Evolutionary conservation across 805 yeast species (phyloP), one percentile per base, ranked within the genome.

Genomic region (Teunomyces stri): DNA sequence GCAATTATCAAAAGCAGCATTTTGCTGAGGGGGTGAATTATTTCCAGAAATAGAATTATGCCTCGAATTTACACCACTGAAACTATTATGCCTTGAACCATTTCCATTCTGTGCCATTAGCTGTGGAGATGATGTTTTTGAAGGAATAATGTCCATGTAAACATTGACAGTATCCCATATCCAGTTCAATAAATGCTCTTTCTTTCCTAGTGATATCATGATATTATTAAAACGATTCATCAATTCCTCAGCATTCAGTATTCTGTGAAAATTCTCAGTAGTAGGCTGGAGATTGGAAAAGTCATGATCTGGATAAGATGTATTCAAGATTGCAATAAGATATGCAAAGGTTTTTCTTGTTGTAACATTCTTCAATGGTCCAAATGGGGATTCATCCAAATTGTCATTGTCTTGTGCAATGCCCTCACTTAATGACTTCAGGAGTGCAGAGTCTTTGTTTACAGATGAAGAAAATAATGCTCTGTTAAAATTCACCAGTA

Each of bases 301-400:
- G 61, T 94, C 99, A 60, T 94, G 96, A 64, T 94, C 99, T 0
- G 99, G 98, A 61, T 88, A 92, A 4, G 95, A 85, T 6, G 95
- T 87, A 64, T 94, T 94, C 45, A 94, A 74, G 30, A 91, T 90
- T 1, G 96, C 94, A 49, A 94, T 88, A 42, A 94, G 72, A 61
- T 91, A 88, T 0, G 97, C 94, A 71, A 92, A 94, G 1, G 91
- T 84, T 65, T 89, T 85, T 53, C 97, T 79, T 39, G 96, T 86
- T 1, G 94, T 82, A n/a, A 85, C 81, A 56, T 85, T 85, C 59
- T 85, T 87, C 29, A 94, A 74, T 0, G 97, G 96, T 0, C 99
- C 99, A 69, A 94, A 94, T 0, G 98, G 98, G 2, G 89, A 65
- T 41, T 67, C 75, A 38, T 74, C 76, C 40, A 74, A 31, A 13